These are phyloP conservation scores for Aspergillus asperescens DNA, from an alignment of 495 filamentous ascomycete species.

Conservation along the genomic window DNA sequence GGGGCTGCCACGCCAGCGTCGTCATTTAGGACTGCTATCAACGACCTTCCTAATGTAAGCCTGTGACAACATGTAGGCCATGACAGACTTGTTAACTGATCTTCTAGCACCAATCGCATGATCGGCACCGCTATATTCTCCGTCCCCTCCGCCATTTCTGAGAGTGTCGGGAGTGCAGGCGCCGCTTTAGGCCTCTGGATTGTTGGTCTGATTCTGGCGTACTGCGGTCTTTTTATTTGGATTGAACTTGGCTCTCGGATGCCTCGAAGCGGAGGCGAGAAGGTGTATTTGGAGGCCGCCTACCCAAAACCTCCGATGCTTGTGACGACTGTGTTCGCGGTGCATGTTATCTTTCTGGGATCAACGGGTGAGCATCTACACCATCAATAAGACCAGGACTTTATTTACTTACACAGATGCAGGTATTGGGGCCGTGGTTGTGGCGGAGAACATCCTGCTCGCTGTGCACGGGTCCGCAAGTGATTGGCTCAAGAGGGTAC, in stretches of 20 bases:
- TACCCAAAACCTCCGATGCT: constrained; percentile 61
- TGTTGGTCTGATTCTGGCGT: constrained; percentile 52
- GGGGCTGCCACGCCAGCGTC: not conserved
- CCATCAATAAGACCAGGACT: too few relatives aligned
- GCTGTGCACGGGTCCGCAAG: constrained; percentile 21
- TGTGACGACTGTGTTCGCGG: constrained; percentile 56
- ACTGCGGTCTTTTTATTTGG: constrained; percentile 53
- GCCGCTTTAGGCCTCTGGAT: constrained; percentile 58
- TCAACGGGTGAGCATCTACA: constrained; percentile 45
- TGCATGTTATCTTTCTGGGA: constrained; percentile 59
- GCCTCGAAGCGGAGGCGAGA: constrained; percentile 60
- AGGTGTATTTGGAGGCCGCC: constrained; percentile 68
- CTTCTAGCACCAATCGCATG: constrained; percentile 52
- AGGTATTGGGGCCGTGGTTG: constrained; percentile 28
- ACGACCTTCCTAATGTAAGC: constrained; percentile 41
- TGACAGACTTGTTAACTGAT: not conserved
- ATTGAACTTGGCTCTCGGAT: constrained; percentile 66
- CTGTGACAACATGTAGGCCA: not conserved
- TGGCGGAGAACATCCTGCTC: constrained; percentile 39
- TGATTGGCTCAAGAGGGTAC: constrained; percentile 30
- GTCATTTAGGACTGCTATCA: not conserved
- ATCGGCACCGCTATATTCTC: constrained; percentile 71
- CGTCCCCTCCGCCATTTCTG: constrained; percentile 56
- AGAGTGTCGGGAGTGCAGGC: constrained; percentile 60
- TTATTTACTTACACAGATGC: not conserved